Percentiles rank a stretch among this genome's conserved stretches.
Evolutionary conservation across 1,284 basidiomycete genomes (phyloP).

Genomic region (Pterula multifida): DNA sequence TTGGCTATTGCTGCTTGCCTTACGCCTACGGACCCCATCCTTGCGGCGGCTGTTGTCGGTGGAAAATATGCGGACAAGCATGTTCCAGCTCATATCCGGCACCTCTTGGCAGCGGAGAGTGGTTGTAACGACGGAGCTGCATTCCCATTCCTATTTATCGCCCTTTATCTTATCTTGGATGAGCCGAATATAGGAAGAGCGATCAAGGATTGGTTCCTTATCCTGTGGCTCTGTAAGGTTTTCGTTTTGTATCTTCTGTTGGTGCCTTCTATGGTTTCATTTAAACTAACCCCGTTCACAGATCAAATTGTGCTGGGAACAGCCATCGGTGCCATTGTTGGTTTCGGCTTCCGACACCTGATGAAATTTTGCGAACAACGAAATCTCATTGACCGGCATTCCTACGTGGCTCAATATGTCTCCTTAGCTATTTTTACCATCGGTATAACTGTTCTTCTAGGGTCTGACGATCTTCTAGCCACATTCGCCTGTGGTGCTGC

Average conservation of each 20-base stretch:
- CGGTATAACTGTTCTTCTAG: slow-evolving; percentile 75
- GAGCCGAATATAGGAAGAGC: slow-evolving; percentile 47
- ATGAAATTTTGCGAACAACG: slow-evolving; percentile 92
- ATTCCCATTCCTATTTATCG: slow-evolving; percentile 92
- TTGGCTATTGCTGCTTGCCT: slow-evolving; percentile 89
- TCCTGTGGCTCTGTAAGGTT: slow-evolving; percentile 71
- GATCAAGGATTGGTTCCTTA: slow-evolving; percentile 72
- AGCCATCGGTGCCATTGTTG: slow-evolving; percentile 70
- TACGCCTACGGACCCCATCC: slow-evolving; percentile 93
- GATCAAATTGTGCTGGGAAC: slow-evolving; percentile 71
- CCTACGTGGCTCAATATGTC: slow-evolving; percentile 69
- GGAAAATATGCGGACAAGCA: slow-evolving; percentile 98
- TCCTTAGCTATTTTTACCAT: slow-evolving; percentile 74
- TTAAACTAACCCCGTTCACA: no score
- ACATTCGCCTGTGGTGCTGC: slow-evolving; percentile 91
- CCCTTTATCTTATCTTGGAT: slow-evolving; percentile 77
- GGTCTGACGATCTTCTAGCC: slow-evolving; percentile 87
- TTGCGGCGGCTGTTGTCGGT: slow-evolving; percentile 85
- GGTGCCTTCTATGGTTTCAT: slow-evolving; percentile 6
- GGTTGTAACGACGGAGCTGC: slow-evolving; percentile 94
- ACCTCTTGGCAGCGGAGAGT: slow-evolving; percentile 84
- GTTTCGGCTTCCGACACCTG: slow-evolving; percentile 78
- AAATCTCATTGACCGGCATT: slow-evolving; percentile 91
- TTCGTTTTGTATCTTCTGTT: slow-evolving; percentile 6
- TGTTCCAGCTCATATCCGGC: slow-evolving; percentile 87